Conservation (phyloP, 2,329 filamentous ascomycete species). For the Thyridium curvatum region DNA sequence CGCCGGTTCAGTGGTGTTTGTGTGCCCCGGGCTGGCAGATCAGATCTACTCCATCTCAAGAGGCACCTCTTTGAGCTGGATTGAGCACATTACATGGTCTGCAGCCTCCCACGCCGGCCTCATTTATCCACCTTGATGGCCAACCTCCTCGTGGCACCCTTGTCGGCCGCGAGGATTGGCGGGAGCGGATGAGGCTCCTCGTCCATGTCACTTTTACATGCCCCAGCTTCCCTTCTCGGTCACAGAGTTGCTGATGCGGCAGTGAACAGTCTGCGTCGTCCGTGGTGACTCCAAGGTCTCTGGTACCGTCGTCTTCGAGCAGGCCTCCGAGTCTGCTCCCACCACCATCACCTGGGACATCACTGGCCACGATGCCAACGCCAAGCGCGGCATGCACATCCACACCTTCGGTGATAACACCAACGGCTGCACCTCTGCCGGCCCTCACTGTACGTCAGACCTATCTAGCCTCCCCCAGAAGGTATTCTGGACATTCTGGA, state of each 20-base stretch:
- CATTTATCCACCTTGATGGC: constrained; percentile 5
- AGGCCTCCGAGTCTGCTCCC: constrained; percentile 71
- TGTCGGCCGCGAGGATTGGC: too few species aligned
- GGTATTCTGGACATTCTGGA: constrained; percentile 1
- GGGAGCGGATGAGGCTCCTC: too few species aligned
- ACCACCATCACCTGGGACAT: constrained; percentile 93
- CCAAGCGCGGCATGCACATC: constrained; percentile 96
- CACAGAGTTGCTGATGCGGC: constrained; percentile 4
- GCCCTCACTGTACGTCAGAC: constrained; percentile 78
- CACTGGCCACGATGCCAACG: constrained; percentile 85
- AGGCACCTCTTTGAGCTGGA: constrained; percentile 36
- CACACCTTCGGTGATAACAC: constrained; percentile 99
- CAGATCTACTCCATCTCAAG: constrained; percentile 1
- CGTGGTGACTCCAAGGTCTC: constrained; percentile 95
- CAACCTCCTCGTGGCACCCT: too few species aligned
- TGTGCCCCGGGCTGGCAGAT: constrained; percentile 4
- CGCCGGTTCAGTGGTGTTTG: constrained; percentile 1
- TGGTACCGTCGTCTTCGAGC: constrained; percentile 93
- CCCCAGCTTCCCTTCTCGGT: not conserved
- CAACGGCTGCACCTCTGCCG: constrained; percentile 98
- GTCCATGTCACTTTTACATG: constrained; percentile 10
- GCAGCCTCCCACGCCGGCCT: too few species aligned
- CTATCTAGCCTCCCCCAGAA: not conserved
- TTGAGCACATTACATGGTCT: constrained; percentile 50
- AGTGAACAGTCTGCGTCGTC: constrained; percentile 75